Conservation (phyloP, 2,329 filamentous ascomycete species). For the Herpomyces periplanetae region DNA sequence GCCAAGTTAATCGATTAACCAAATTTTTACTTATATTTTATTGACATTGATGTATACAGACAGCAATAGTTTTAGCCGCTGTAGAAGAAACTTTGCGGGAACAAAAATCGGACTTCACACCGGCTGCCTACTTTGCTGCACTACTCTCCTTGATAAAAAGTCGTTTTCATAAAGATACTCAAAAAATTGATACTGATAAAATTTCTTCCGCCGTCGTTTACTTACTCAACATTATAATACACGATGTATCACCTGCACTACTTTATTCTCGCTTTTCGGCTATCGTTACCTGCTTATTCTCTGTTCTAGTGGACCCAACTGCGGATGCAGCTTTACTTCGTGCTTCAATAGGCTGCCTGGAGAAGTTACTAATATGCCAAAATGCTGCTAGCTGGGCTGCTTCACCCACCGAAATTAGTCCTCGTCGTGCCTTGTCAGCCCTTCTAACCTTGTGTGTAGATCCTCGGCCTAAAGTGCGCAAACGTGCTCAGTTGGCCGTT, state of each 20-base stretch:
- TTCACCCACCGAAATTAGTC: conserved; percentile 40
- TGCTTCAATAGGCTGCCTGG: conserved; percentile 63
- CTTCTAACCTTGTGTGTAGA: conserved; percentile 53
- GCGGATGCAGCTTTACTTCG: conserved; percentile 55
- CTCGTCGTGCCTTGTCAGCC: conserved; percentile 49
- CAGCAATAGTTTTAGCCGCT: conserved; percentile 46
- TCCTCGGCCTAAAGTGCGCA: conserved; percentile 62
- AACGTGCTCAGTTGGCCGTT: conserved; percentile 61
- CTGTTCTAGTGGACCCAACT: conserved; percentile 35
- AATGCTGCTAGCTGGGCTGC: conserved; percentile 61
- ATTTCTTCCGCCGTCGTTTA: conserved; percentile 61
- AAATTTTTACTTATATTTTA: conserved; percentile 3
- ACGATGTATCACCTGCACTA: conserved; percentile 42
- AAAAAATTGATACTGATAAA: conserved; percentile 34
- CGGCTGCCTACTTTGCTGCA: conserved; percentile 85
- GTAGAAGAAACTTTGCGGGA: conserved; percentile 73
- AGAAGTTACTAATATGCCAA: conserved; percentile 62
- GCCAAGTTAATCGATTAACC: conserved; percentile 2
- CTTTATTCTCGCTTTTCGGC: conserved; percentile 80
- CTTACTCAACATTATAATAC: conserved; percentile 64
- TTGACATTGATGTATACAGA: conserved; percentile 12
- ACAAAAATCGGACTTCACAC: conserved; percentile 40
- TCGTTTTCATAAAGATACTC: conserved; percentile 22
- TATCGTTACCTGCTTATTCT: conserved; percentile 52
- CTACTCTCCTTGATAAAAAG: conserved; percentile 51